These are phyloP conservation scores for Microascus cirrosus DNA, from an alignment of 2,329 filamentous ascomycete genomes.

Conservation along the genomic window DNA sequence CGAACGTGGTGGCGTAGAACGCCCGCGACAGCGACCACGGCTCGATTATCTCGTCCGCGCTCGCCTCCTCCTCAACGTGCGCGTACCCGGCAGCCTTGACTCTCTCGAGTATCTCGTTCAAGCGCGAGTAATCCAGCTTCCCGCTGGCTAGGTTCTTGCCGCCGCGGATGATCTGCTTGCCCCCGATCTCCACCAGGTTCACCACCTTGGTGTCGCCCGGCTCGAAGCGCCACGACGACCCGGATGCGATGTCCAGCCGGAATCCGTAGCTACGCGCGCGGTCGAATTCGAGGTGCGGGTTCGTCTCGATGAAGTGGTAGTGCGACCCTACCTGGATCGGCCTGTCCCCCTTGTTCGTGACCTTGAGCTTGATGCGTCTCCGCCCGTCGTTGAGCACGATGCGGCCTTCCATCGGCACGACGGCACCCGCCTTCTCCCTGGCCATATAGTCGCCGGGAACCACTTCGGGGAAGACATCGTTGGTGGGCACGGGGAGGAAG, in stretches of 20 bases:
- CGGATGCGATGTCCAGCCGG: conserved; percentile 79
- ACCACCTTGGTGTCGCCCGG: conserved; percentile 88
- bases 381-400: conserved; percentile 60
- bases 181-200: conserved; percentile 78
- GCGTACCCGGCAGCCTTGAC: conserved; percentile 67
- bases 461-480: conserved; percentile 55
- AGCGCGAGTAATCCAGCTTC: conserved; percentile 50
- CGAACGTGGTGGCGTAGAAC: conserved; percentile 82
- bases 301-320: conserved; percentile 94
- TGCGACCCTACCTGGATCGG: conserved; percentile 91
- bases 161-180: conserved; percentile 67
- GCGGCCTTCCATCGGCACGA: conserved; percentile 57
- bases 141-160: conserved; percentile 75
- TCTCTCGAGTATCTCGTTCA: conserved; percentile 53
- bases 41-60: conserved; percentile 40
- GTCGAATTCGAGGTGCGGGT: conserved; percentile 82
- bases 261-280: conserved; percentile 72
- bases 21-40: conserved; percentile 62
- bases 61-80: conserved; percentile 57
- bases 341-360: conserved; percentile 79
- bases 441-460: conserved; percentile 55
- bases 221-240: conserved; percentile 88
- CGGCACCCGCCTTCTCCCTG: conserved; percentile 64
- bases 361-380: conserved; percentile 60
- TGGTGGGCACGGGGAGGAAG: conserved; percentile 70